Percentiles rank a stretch among this genome's conserved stretches.
phyloP scores from a whole-genome alignment of 768 basidiomycete genomes.

The Lentinula edodes region DNA sequence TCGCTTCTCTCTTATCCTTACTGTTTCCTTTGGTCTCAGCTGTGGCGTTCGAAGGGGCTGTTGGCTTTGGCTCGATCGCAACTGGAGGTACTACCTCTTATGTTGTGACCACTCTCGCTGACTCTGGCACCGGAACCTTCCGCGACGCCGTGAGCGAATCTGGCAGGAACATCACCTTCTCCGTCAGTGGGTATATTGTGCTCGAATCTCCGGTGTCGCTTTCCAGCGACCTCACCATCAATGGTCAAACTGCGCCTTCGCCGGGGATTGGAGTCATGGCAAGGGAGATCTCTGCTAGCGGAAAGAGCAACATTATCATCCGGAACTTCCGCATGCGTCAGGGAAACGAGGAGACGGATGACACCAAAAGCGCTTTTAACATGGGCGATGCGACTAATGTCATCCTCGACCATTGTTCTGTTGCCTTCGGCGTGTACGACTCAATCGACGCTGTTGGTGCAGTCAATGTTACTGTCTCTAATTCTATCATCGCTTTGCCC shows the following conservation, averaged over 20 bases:
- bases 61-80: too few relatives aligned
- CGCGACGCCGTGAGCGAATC: conserved; percentile 2
- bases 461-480: conserved; percentile 8
- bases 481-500: not conserved
- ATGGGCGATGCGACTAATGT: conserved; percentile 16
- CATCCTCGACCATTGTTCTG: conserved; percentile 16
- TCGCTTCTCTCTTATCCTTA: too few relatives aligned
- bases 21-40: too few relatives aligned
- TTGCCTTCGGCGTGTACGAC: conserved; percentile 7
- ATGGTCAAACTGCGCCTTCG: conserved; percentile 18
- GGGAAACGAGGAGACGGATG: conserved; percentile 15
- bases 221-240: conserved; percentile 15
- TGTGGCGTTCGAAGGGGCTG: too few relatives aligned
- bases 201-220: conserved; percentile 15
- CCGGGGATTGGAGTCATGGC: conserved; percentile 18
- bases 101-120: too few relatives aligned
- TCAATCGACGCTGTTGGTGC: too few relatives aligned
- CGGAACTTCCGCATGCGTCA: conserved; percentile 17
- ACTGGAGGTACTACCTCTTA: too few relatives aligned
- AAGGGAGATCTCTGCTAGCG: conserved; percentile 15
- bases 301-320: conserved; percentile 15
- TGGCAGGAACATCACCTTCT: conserved; percentile 17
- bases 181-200: conserved; percentile 17
- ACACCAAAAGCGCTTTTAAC: conserved; percentile 16
- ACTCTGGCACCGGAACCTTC: too few relatives aligned